Evolutionary conservation across 257 asterid species (phyloP).

Genomic region (Solanum lycopersicoides): DNA sequence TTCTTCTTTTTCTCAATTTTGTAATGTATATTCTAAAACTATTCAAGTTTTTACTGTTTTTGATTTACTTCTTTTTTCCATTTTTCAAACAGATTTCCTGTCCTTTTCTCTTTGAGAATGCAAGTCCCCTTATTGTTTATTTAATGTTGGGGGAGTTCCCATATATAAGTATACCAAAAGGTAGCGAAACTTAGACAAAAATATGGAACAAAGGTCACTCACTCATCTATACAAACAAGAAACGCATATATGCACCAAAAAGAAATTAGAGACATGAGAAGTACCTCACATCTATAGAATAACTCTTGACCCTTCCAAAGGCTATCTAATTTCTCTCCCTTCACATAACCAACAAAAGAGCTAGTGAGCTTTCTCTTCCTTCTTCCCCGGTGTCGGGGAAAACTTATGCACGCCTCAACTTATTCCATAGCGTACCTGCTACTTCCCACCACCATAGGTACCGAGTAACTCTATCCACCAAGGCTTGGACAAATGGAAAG

Average conservation of each 20-base stretch:
- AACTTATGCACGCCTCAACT: background rate
- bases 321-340: background rate
- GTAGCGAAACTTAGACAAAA: background rate
- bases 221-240: background rate
- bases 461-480: background rate
- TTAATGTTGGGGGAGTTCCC: background rate
- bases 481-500: background rate
- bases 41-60: background rate
- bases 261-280: background rate
- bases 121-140: background rate
- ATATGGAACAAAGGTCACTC: background rate
- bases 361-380: background rate
- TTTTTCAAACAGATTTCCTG: background rate
- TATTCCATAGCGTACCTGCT: background rate
- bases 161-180: background rate
- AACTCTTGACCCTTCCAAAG: background rate
- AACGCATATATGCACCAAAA: background rate
- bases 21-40: background rate
- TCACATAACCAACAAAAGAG: background rate
- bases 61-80: background rate
- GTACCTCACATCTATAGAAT: background rate
- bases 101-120: background rate
- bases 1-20: background rate
- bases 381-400: background rate
- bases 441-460: background rate